Conservation (phyloP, 1,139 yeast genomes). For the Nakaseomyces bracarensis region DNA sequence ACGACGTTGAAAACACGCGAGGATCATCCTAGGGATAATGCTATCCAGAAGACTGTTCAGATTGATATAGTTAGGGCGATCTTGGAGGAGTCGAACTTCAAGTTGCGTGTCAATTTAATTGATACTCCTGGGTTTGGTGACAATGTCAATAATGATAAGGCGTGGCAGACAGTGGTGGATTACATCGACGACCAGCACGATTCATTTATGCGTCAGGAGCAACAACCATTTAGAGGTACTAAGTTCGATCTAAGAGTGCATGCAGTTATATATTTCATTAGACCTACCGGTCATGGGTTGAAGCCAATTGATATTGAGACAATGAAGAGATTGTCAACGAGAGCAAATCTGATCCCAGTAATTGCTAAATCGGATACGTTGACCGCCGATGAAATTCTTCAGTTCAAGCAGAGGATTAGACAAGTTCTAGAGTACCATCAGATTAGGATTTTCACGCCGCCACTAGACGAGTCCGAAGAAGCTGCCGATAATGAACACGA, state of each 20-base stretch:
- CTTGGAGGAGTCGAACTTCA: conserved; percentile 86
- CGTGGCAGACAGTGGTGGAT: conserved; percentile 91
- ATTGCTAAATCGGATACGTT: conserved; percentile 93
- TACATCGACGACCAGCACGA: conserved; percentile 97
- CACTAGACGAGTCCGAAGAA: conserved; percentile 33
- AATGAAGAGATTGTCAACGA: conserved; percentile 76
- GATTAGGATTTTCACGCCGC: conserved; percentile 84
- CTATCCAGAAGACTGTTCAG: conserved; percentile 81
- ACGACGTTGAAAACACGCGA: conserved; percentile 41
- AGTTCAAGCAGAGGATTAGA: conserved; percentile 79
- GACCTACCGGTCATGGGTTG: conserved; percentile 93
- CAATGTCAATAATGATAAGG: conserved; percentile 82
- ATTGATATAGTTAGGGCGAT: conserved; percentile 85
- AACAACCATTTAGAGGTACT: conserved; percentile 70
- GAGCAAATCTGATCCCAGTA: conserved; percentile 90
- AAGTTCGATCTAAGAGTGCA: conserved; percentile 86
- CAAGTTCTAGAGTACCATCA: conserved; percentile 89
- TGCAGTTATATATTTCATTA: conserved; percentile 87
- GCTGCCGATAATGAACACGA: conserved; percentile 18
- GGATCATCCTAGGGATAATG: conserved; percentile 33
- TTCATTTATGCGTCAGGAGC: conserved; percentile 89
- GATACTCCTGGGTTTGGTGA: conserved; percentile 99
- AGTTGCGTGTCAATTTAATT: conserved; percentile 73
- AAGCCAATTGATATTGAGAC: conserved; percentile 93
- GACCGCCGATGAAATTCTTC: conserved; percentile 69